phyloP scores from a whole-genome alignment of 768 basidiomycete genomes.

The Coprinellus aureogranulatus region DNA sequence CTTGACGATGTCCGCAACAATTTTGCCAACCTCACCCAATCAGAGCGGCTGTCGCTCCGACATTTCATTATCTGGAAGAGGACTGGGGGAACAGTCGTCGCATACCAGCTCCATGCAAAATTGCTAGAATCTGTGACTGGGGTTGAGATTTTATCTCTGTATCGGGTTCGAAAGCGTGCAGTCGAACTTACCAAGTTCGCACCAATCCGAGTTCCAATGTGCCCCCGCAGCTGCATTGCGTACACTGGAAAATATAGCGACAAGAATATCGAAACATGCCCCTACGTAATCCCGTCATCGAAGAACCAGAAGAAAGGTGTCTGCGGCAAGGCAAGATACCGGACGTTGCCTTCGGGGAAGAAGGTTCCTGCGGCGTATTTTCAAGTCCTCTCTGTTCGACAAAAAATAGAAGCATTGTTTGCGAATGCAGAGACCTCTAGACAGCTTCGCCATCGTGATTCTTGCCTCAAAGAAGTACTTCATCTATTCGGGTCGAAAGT shows the following conservation, averaged over 20 bases:
- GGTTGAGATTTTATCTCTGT: conserved; percentile 15
- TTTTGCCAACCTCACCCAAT: conserved; percentile 4
- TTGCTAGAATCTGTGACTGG: conserved; percentile 15
- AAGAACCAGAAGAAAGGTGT: too few relatives aligned
- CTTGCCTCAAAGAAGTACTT: conserved; percentile 12
- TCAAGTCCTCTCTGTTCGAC: conserved; percentile 12
- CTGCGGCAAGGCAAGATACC: too few relatives aligned
- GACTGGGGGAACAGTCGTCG: conserved; percentile 19
- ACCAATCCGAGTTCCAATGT: conserved; percentile 17
- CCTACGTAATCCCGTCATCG: too few relatives aligned
- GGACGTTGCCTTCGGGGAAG: neutral
- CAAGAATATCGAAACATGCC: conserved; percentile 12
- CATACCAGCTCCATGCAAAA: conserved; percentile 17
- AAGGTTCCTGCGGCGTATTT: conserved; percentile 11
- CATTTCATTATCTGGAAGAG: conserved; percentile 19
- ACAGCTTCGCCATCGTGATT: conserved; percentile 16
- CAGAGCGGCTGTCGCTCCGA: conserved; percentile 11
- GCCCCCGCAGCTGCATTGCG: conserved; percentile 22
- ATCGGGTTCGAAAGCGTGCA: conserved; percentile 14
- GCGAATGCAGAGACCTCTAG: conserved; percentile 18
- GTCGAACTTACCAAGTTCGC: conserved; percentile 9
- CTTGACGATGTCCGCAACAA: neutral
- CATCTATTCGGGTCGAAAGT: too few relatives aligned
- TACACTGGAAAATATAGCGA: conserved; percentile 18
- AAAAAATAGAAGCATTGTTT: conserved; percentile 18